These are phyloP conservation scores for Cystobasidiopsis lactophilus DNA, from an alignment of 768 basidiomycete species.

Conservation along the genomic window DNA sequence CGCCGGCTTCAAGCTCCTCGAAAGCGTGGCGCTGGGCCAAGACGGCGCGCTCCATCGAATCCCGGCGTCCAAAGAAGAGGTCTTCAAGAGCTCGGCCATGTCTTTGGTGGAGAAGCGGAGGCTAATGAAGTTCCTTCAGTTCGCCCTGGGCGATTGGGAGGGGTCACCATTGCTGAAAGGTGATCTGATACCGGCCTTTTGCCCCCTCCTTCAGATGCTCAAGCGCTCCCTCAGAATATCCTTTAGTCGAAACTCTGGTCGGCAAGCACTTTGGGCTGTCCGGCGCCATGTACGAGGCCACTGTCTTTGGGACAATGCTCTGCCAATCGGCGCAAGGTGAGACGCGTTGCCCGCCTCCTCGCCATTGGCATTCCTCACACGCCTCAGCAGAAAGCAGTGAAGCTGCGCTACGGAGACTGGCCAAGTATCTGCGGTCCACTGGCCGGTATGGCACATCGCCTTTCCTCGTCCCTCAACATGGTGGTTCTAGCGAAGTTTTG, in stretches of 20 bases:
- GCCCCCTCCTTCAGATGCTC: background rate
- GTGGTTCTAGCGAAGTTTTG: constrained; percentile 68
- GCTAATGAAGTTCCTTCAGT: constrained; percentile 77
- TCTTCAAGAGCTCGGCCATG: constrained; percentile 67
- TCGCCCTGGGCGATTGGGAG: constrained; percentile 55
- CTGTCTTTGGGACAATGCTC: constrained; percentile 59
- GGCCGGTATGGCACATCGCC: constrained; percentile 69
- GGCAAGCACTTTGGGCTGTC: constrained; percentile 40
- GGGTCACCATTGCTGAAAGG: constrained; percentile 13
- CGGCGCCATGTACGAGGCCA: constrained; percentile 35
- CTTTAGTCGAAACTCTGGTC: constrained; percentile 34
- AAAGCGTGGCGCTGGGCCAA: constrained; percentile 40
- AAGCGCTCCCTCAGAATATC: constrained; percentile 19
- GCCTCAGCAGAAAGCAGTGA: constrained; percentile 38
- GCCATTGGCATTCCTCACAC: background rate
- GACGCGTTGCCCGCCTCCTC: constrained; percentile 7
- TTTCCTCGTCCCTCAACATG: constrained; percentile 80
- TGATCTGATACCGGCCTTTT: background rate
- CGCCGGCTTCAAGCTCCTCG: constrained; percentile 64
- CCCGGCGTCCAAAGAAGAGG: constrained; percentile 72
- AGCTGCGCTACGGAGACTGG: constrained; percentile 44
- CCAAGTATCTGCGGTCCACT: constrained; percentile 48
- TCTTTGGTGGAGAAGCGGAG: constrained; percentile 62
- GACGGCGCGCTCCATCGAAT: constrained; percentile 34
- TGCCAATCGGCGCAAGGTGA: constrained; percentile 40